phyloP scores from a whole-genome alignment of 2,329 filamentous ascomycete species.

The Magnaporthiopsis incrustans region DNA sequence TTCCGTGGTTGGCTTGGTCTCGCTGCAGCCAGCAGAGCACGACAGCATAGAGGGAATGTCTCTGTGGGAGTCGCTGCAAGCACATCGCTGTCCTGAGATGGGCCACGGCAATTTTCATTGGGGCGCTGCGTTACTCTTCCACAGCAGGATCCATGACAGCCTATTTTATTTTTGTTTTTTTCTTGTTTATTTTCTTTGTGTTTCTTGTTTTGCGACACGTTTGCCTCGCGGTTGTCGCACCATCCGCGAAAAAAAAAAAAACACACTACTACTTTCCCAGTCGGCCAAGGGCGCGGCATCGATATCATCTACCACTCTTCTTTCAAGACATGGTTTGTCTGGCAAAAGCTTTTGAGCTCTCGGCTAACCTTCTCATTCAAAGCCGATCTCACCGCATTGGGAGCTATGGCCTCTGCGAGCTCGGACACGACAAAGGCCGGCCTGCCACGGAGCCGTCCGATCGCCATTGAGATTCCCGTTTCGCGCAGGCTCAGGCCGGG shows the following conservation, averaged over 20 bases:
- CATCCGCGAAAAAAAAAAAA: not conserved
- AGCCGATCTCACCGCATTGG: not conserved
- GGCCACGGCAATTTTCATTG: not conserved
- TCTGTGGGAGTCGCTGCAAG: not conserved
- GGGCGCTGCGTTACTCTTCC: not conserved
- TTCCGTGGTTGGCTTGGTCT: not conserved
- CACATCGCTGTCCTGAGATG: not conserved
- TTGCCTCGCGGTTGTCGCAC: not conserved
- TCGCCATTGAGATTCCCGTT: conserved; percentile 43
- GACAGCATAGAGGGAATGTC: not conserved
- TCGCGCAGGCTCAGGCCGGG: conserved; percentile 31
- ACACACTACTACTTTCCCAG: not conserved
- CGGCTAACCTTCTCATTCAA: not conserved
- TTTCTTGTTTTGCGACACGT: too few relatives aligned
- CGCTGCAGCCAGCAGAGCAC: not conserved
- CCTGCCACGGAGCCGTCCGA: conserved; percentile 35
- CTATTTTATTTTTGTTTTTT: not conserved
- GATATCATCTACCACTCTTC: not conserved
- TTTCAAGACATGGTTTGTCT: not conserved
- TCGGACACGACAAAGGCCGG: conserved; percentile 1
- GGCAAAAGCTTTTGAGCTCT: not conserved
- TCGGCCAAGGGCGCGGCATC: not conserved
- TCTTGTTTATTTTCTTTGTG: too few relatives aligned
- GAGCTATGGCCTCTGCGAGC: not conserved
- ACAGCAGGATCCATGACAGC: not conserved